These are phyloP conservation scores for Zymoseptoria pseudotritici DNA, from an alignment of 2,329 filamentous ascomycete genomes.

Conservation along the genomic window DNA sequence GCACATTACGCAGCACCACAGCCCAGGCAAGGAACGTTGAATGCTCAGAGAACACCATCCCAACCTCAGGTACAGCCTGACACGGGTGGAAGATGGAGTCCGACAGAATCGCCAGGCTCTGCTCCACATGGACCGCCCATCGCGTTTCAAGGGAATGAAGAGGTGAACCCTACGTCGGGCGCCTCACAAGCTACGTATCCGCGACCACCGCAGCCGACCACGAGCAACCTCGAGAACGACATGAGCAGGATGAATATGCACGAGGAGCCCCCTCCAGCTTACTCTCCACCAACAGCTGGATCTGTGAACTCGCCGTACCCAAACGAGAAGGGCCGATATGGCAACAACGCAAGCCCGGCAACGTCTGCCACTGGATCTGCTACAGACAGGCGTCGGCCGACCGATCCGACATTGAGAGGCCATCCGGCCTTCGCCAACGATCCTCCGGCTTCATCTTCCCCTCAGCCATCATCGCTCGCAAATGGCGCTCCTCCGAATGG, in stretches of 20 bases:
- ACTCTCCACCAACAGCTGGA: conserved; percentile 51
- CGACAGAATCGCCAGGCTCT: conserved; percentile 79
- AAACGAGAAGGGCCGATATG: conserved; percentile 63
- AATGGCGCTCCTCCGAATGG: conserved; percentile 22
- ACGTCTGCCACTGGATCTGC: conserved; percentile 17
- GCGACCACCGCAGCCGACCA: conserved; percentile 39
- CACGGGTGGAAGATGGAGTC: conserved; percentile 74
- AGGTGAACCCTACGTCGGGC: conserved; percentile 41
- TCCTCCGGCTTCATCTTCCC: conserved; percentile 37
- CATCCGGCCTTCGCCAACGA: conserved; percentile 94
- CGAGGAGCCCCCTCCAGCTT: conserved; percentile 88
- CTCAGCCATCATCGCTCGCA: conserved; percentile 38
- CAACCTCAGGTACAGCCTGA: conserved; percentile 33
- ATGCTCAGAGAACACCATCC: conserved; percentile 10
- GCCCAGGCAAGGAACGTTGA: conserved; percentile 39
- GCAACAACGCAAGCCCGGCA: conserved; percentile 31
- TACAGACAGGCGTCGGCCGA: conserved; percentile 17
- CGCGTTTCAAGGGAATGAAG: conserved; percentile 79
- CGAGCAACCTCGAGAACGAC: conserved; percentile 63
- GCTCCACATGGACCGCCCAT: conserved; percentile 84
- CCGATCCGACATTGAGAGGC: conserved; percentile 43
- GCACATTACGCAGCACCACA: conserved; percentile 59
- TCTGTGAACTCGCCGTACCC: conserved; percentile 55
- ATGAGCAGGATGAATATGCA: conserved; percentile 73
- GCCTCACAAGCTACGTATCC: conserved; percentile 19